Percentiles rank a stretch among this genome's conserved stretches.
phyloP scores from a whole-genome alignment of 73 alveolate species.

The Uronychia binucleata region DNA sequence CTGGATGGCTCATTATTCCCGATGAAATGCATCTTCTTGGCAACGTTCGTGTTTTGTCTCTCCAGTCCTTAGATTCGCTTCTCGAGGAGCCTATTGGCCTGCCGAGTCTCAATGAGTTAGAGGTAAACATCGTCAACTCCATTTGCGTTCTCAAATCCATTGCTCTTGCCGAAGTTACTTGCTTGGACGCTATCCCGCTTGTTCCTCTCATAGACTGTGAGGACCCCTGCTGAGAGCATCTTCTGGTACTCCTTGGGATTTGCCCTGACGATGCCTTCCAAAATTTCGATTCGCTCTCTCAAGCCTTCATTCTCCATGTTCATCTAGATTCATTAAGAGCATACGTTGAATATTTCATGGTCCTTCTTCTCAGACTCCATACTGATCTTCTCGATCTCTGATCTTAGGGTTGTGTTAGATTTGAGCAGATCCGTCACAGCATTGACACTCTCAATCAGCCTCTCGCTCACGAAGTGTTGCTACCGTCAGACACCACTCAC shows the following conservation, averaged over 20 bases:
- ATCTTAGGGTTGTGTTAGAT: slow-evolving; percentile 56
- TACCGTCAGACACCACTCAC: too few species aligned
- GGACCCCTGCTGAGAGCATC: not conserved
- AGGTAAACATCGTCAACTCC: too few species aligned
- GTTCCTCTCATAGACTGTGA: too few species aligned
- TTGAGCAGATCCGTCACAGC: slow-evolving; percentile 69
- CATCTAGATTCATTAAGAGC: too few species aligned
- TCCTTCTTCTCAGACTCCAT: slow-evolving; percentile 8
- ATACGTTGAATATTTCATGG: slow-evolving; percentile 33
- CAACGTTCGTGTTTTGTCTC: slow-evolving; percentile 43
- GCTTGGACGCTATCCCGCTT: too few species aligned
- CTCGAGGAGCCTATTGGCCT: slow-evolving; percentile 37
- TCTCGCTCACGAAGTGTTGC: too few species aligned
- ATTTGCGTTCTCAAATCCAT: too few species aligned
- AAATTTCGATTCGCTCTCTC: slow-evolving; percentile 56
- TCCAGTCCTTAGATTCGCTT: slow-evolving; percentile 54
- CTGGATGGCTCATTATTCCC: slow-evolving; percentile 71
- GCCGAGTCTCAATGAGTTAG: slow-evolving; percentile 35
- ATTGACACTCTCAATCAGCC: slow-evolving; percentile 53
- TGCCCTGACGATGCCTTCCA: slow-evolving; percentile 18
- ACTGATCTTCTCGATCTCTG: slow-evolving; percentile 21
- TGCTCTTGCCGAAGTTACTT: too few species aligned
- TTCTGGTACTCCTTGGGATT: slow-evolving; percentile 4
- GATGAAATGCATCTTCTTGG: slow-evolving; percentile 43
- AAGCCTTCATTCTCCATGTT: slow-evolving; percentile 45